Conservation (phyloP, 2,329 filamentous ascomycete species). For the Mycosphaerelloides madeirae region DNA sequence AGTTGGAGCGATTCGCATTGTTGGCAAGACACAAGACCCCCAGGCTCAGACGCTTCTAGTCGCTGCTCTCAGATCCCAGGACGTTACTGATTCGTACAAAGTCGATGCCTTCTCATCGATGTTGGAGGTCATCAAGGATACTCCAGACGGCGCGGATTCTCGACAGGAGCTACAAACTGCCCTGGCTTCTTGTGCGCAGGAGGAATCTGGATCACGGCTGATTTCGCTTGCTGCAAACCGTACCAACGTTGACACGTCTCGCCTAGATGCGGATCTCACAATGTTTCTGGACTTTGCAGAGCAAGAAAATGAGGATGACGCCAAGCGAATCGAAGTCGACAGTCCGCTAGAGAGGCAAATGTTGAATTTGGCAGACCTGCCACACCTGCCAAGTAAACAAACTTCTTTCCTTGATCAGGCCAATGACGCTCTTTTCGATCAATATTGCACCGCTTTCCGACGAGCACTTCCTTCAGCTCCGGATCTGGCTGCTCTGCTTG, state of each 20-base stretch:
- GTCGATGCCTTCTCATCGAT: constrained; percentile 2
- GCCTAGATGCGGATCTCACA: constrained; percentile 12
- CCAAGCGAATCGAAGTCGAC: constrained; percentile 9
- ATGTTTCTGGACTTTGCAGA: constrained; percentile 9
- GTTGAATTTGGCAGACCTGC: constrained; percentile 8
- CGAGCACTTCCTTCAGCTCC: constrained; percentile 13
- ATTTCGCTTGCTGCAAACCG: constrained; percentile 9
- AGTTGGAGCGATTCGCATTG: constrained; percentile 57
- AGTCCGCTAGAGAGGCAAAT: too few relatives aligned
- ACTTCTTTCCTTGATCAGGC: constrained; percentile 15
- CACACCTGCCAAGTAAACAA: constrained; percentile 11
- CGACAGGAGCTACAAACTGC: background rate
- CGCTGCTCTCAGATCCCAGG: background rate
- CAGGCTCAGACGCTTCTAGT: constrained; percentile 2
- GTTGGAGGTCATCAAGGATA: constrained; percentile 8
- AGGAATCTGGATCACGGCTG: background rate
- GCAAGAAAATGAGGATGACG: constrained; percentile 6
- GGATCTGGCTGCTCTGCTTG: constrained; percentile 13
- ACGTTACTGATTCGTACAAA: constrained; percentile 7
- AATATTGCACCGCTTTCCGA: constrained; percentile 12
- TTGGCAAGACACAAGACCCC: constrained; percentile 1
- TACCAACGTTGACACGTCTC: constrained; percentile 3
- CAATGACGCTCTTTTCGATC: constrained; percentile 10
- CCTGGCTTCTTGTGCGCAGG: background rate
- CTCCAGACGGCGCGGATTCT: constrained; percentile 2